phyloP scores from a whole-genome alignment of 176 grass and related monocot genomes.

The Aegilops bicornis region DNA sequence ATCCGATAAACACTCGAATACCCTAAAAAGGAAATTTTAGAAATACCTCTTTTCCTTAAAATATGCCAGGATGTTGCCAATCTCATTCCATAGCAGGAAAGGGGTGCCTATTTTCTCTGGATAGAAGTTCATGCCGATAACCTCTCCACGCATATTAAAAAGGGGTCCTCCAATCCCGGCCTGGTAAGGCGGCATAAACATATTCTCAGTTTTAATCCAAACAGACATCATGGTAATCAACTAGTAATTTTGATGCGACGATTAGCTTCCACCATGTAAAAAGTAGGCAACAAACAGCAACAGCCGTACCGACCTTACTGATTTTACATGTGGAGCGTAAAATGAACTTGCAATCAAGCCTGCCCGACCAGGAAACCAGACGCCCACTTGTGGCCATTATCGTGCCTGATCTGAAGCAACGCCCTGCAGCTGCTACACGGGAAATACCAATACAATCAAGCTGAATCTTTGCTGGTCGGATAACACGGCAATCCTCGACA shows the following conservation, averaged over 20 bases:
- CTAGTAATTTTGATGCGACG: neutral
- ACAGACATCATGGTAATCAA: neutral
- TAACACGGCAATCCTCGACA: neutral
- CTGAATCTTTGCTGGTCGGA: neutral
- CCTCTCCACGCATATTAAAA: neutral
- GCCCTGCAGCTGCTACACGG: neutral
- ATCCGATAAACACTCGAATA: neutral
- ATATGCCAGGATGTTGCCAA: neutral
- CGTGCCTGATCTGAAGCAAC: neutral
- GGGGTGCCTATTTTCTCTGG: neutral
- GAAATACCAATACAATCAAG: no score
- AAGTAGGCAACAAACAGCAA: neutral
- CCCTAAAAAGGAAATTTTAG: neutral
- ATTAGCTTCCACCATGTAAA: neutral
- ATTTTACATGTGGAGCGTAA: neutral
- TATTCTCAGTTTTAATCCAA: neutral
- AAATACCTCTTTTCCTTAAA: constrained; percentile 8
- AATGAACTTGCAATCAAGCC: neutral
- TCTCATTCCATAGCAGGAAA: neutral
- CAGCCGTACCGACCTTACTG: neutral
- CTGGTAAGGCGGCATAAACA: neutral
- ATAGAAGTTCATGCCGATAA: constrained; percentile 26
- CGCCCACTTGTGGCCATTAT: constrained; percentile 6
- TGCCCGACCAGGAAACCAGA: neutral
- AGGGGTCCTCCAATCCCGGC: constrained; percentile 17